Conservation (phyloP, 148 eudicot genomes). For the Chenopodium album region DNA sequence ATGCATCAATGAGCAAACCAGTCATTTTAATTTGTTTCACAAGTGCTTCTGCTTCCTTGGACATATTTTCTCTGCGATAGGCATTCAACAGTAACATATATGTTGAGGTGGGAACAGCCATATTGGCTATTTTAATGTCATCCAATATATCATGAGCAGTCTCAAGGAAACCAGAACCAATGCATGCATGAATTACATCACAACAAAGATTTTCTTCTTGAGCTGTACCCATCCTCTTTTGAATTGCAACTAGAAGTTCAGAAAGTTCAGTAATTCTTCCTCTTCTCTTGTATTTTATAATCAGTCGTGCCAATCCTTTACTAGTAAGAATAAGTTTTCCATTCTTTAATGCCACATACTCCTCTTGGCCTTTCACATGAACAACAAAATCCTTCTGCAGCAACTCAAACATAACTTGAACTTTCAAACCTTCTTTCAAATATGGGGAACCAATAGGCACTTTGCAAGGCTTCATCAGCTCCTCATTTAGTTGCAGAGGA, state of each 20-base stretch:
- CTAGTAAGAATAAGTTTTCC: slow-evolving; percentile 55
- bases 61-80: slow-evolving; percentile 52
- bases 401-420: slow-evolving; percentile 57
- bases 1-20: slow-evolving; percentile 34
- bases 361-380: slow-evolving; percentile 42
- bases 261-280: slow-evolving; percentile 59
- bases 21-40: slow-evolving; percentile 49
- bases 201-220: slow-evolving; percentile 39
- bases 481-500: slow-evolving; percentile 26
- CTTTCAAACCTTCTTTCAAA: slow-evolving; percentile 53
- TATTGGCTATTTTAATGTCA: slow-evolving; percentile 56
- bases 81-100: slow-evolving; percentile 58
- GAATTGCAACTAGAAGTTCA: slow-evolving; percentile 51
- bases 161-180: slow-evolving; percentile 76
- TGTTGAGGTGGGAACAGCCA: slow-evolving; percentile 29
- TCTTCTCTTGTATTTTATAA: slow-evolving; percentile 45
- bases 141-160: slow-evolving; percentile 92
- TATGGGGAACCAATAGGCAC: slow-evolving; percentile 67
- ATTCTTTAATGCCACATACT: slow-evolving; percentile 40
- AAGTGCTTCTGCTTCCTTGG: slow-evolving; percentile 63
- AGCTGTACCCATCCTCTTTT: slow-evolving; percentile 30
- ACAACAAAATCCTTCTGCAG: slow-evolving; percentile 51
- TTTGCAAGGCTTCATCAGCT: slow-evolving; percentile 37
- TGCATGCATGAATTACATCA: slow-evolving; percentile 68
- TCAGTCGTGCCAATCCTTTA: slow-evolving; percentile 64